Percentiles rank a stretch among this genome's conserved stretches.
Evolutionary conservation across 1,284 basidiomycete species (phyloP).

Genomic region (Prillingera fragicola): DNA sequence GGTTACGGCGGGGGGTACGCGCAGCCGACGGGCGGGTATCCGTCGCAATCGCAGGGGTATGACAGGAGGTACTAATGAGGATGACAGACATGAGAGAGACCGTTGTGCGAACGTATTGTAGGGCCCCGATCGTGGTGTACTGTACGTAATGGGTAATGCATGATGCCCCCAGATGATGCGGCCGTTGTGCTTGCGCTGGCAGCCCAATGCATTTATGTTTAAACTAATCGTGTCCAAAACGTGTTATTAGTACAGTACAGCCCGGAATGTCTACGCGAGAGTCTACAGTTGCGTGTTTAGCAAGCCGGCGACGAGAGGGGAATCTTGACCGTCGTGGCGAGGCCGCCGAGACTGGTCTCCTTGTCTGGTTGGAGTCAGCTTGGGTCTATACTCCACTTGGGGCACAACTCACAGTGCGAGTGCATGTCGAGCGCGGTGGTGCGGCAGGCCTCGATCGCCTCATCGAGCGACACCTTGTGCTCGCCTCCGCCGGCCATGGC

Average conservation of each 20-base stretch:
- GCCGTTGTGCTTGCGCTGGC: no score
- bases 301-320: constrained; percentile 1
- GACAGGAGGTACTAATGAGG: no score
- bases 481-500: constrained; percentile 85
- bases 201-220: no score
- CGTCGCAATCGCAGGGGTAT: no score
- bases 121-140: no score
- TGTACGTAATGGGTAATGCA: no score
- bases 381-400: not conserved
- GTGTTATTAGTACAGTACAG: not conserved
- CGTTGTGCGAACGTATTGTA: no score
- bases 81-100: no score
- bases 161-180: no score
- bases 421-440: constrained; percentile 66
- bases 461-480: constrained; percentile 58
- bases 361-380: constrained; percentile 54
- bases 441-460: constrained; percentile 93
- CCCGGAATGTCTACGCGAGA: not conserved
- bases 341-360: constrained; percentile 65
- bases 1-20: no score
- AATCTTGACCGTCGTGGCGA: constrained; percentile 58
- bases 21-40: no score
- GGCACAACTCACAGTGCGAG: constrained; percentile 34
- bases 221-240: not conserved
- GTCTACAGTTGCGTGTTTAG: no score